Conservation (phyloP, 2,329 filamentous ascomycete genomes). For the Trichothecium sympodiale region DNA sequence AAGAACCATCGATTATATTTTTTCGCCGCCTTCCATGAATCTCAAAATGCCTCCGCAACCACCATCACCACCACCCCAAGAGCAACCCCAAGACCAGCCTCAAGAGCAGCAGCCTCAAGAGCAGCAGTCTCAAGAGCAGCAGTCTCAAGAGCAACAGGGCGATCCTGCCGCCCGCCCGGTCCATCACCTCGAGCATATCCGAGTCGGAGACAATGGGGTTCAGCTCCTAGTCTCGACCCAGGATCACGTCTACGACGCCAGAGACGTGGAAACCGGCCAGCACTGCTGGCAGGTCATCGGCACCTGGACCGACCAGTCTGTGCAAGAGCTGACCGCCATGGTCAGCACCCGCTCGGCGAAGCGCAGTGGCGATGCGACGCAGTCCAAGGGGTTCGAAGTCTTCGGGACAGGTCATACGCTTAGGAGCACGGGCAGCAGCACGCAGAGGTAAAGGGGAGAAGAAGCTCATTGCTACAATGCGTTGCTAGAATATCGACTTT, state of each 20-base stretch:
- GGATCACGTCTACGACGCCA: slow-evolving; percentile 5
- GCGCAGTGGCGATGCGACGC: not conserved
- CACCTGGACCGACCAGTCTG: slow-evolving; percentile 4
- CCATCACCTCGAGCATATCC: slow-evolving; percentile 1
- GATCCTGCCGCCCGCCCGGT: not conserved
- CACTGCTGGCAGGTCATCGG: slow-evolving; percentile 5
- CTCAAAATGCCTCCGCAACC: too few species aligned
- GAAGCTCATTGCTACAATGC: not conserved
- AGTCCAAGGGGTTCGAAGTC: not conserved
- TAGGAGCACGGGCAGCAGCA: not conserved
- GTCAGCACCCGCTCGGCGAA: not conserved
- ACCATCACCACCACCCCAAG: too few species aligned
- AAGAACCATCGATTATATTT: too few species aligned
- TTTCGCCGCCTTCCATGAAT: too few species aligned
- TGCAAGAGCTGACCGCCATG: not conserved
- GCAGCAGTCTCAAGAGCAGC: too few species aligned
- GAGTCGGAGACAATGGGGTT: slow-evolving; percentile 2
- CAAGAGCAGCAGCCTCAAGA: too few species aligned
- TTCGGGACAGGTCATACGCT: not conserved
- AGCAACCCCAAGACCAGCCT: too few species aligned
- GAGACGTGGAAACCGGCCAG: slow-evolving; percentile 2
- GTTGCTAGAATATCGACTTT: not conserved
- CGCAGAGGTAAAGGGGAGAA: not conserved
- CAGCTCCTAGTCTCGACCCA: slow-evolving; percentile 5
- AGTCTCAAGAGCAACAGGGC: too few species aligned